phyloP scores from a whole-genome alignment of 306 rosid genomes.

The Cucumis melo region DNA sequence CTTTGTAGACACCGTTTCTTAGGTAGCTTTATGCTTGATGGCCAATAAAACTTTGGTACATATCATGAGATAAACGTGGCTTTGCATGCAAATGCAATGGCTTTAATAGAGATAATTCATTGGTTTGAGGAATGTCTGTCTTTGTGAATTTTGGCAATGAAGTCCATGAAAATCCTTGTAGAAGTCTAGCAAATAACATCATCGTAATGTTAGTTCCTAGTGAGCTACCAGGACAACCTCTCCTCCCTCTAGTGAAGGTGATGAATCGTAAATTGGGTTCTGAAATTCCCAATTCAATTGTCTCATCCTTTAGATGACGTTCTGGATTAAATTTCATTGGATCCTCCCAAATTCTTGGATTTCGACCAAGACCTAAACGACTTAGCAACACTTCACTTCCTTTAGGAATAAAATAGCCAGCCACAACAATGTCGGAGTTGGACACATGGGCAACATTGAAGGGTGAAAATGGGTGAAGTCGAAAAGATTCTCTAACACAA shows the following conservation, averaged over 20 bases:
- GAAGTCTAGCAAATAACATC: background rate
- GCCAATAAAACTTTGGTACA: background rate
- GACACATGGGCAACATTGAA: background rate
- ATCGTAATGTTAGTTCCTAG: background rate
- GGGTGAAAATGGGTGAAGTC: background rate
- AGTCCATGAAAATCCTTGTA: background rate
- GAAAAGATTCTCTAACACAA: background rate
- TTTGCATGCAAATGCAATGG: constrained; percentile 7
- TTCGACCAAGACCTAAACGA: background rate
- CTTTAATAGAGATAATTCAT: background rate
- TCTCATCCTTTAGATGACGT: background rate
- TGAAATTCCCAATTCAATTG: background rate
- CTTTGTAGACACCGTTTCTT: too few relatives aligned
- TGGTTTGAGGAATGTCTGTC: background rate
- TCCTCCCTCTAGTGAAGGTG: background rate
- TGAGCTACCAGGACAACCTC: background rate
- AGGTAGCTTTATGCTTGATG: background rate
- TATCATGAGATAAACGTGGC: background rate
- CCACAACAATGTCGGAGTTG: background rate
- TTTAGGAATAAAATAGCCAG: background rate
- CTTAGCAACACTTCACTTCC: background rate
- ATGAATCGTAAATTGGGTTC: background rate
- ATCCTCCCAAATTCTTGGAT: background rate
- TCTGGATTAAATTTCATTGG: background rate
- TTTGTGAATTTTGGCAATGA: background rate